Conservation (phyloP, 2,329 filamentous ascomycete genomes). For the Monosporascus sp. region DNA sequence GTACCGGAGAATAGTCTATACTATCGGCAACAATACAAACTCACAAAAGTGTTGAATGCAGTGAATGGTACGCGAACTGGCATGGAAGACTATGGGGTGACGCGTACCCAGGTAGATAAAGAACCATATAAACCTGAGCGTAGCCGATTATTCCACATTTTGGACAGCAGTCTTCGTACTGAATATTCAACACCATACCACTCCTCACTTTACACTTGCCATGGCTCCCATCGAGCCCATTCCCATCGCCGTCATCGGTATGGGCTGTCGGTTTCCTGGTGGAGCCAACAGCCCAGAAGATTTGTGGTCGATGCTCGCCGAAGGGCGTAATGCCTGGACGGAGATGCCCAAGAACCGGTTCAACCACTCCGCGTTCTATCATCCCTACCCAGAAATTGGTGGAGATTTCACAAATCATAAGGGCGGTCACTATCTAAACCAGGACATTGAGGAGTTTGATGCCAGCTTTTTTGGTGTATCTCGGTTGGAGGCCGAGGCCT, state of each 20-base stretch:
- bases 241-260: conserved; percentile 8
- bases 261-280: conserved; percentile 5
- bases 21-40: too few relatives aligned
- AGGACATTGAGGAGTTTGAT: conserved; percentile 6
- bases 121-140: too few relatives aligned
- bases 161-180: too few relatives aligned
- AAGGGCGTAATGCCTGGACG: conserved; percentile 2
- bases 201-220: too few relatives aligned
- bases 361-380: conserved; percentile 6
- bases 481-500: not conserved
- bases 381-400: conserved; percentile 3
- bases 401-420: conserved; percentile 5
- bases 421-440: conserved; percentile 6
- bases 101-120: too few relatives aligned
- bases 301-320: conserved; percentile 3
- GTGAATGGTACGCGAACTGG: too few relatives aligned
- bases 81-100: too few relatives aligned
- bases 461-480: conserved; percentile 8
- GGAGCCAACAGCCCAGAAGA: conserved; percentile 3
- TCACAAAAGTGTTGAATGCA: too few relatives aligned
- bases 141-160: too few relatives aligned
- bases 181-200: too few relatives aligned
- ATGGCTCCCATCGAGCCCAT: too few relatives aligned
- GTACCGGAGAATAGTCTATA: too few relatives aligned
- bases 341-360: not conserved